A percentile compares a stretch with the other conserved stretches of the same genome.
Evolutionary conservation across 257 asterid genomes (phyloP).

Genomic region (Solanum habrochaites): DNA sequence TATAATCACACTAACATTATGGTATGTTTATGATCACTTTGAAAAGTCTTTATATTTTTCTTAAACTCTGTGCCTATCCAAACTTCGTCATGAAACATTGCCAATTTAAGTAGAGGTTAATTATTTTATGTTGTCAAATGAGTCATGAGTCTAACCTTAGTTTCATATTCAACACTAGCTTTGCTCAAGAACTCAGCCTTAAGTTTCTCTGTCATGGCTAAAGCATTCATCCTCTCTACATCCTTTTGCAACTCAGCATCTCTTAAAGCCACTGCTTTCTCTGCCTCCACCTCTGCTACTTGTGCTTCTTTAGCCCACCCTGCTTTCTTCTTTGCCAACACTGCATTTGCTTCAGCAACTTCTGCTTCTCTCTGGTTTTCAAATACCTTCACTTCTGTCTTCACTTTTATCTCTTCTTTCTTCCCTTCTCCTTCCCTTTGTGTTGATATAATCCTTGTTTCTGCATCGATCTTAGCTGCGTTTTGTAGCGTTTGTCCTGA

Average conservation of each 20-base stretch:
- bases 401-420: conserved; percentile 42
- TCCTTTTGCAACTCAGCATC: conserved; percentile 53
- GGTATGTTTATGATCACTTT: background rate
- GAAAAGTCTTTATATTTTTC: background rate
- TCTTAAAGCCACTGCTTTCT: conserved; percentile 45
- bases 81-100: background rate
- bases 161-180: conserved; percentile 57
- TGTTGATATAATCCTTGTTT: conserved; percentile 42
- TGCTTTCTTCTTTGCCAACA: conserved; percentile 50
- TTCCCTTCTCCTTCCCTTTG: conserved; percentile 49
- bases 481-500: conserved; percentile 47
- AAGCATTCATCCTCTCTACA: conserved; percentile 50
- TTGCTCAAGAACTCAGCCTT: conserved; percentile 44
- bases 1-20: background rate
- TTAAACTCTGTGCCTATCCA: background rate
- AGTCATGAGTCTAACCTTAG: conserved; percentile 20
- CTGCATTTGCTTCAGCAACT: conserved; percentile 50
- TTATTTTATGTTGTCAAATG: background rate
- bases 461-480: conserved; percentile 53
- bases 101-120: background rate
- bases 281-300: conserved; percentile 52
- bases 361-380: conserved; percentile 50
- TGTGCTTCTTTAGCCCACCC: conserved; percentile 48
- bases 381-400: conserved; percentile 36
- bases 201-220: conserved; percentile 43